Evolutionary conservation across 73 alveolate species (phyloP), one percentile per base, ranked within the genome.

Genomic region (Paramecium sexaurelia): DNA sequence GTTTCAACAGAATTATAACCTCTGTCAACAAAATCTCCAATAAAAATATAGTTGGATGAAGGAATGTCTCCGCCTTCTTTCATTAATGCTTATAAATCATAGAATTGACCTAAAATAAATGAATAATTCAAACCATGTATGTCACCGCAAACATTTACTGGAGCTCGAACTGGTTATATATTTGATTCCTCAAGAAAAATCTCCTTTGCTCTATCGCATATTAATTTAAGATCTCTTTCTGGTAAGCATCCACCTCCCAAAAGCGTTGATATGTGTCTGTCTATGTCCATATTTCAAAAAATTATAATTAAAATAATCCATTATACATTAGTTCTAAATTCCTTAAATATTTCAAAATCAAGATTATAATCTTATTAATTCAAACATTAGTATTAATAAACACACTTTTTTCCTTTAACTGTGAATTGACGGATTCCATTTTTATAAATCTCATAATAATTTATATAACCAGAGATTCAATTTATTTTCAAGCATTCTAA

Each of bases 81-180:
- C 55, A 90, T 61, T 78, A 90, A 83, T 32, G 84, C 94, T 83
- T 69, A 56, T n/a, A 90, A 57, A 78, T 90, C 94, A 56, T 75
- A 90, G 61, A 90, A 90, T 83, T 90, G 37, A 24, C 94, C 94
- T 75, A 75, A 33, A 27, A 19, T 75, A 4, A 1, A 13, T 20
- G 40, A 71, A n/a, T 17, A 27, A 19, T 39, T 24, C 35, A 33
- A 15, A 55, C 91, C 97, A 91, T 96, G 98, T 26, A 95, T 95
- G 68, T 96, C 98, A 22, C 98, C 98, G 66, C 98, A 96, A 24
- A 96, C 93, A 71, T 96, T 96, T 37, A 96, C 94, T 3, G 96
- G 99, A 37, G 96, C 94, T 29, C 78, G 20, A 66, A 92, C 86
- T 17, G 92, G 94, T 27, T 89, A 93, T 19, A 93, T 93, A 51